phyloP scores from a whole-genome alignment of 495 filamentous ascomycete species.

The Astrocystis sublimbata region DNA sequence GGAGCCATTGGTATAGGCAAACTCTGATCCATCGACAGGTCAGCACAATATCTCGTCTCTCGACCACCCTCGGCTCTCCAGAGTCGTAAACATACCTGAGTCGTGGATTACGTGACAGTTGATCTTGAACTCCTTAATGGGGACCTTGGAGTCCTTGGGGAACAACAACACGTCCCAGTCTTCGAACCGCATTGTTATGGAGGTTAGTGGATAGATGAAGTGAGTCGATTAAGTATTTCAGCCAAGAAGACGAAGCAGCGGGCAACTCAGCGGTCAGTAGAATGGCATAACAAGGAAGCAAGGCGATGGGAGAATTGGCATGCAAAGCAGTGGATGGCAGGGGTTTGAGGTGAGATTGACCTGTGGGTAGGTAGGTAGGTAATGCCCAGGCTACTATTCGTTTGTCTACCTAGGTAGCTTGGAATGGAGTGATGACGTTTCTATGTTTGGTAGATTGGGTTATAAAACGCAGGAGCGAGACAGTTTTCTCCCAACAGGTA shows the following conservation, averaged over 20 bases:
- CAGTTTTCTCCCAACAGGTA: no score
- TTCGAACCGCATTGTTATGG: slow-evolving; percentile 69
- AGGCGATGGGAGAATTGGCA: slow-evolving; percentile 3
- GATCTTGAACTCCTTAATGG: slow-evolving; percentile 85
- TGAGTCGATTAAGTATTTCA: slow-evolving; percentile 22
- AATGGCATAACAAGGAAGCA: slow-evolving; percentile 22
- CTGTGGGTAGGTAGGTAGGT: slow-evolving; percentile 18
- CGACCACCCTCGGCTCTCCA: not conserved
- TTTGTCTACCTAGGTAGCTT: no score
- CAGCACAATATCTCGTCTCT: not conserved
- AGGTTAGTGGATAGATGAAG: slow-evolving; percentile 23
- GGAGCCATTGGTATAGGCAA: slow-evolving; percentile 45
- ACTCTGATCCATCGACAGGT: slow-evolving; percentile 30
- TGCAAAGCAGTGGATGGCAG: slow-evolving; percentile 17
- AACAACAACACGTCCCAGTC: slow-evolving; percentile 88
- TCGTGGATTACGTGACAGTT: slow-evolving; percentile 76
- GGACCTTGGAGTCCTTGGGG: slow-evolving; percentile 58
- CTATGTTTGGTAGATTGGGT: no score
- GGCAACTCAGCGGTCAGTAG: slow-evolving; percentile 24
- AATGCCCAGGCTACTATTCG: no score
- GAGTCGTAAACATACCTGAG: slow-evolving; percentile 44
- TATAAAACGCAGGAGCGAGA: no score
- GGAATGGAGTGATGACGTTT: no score
- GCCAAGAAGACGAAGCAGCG: slow-evolving; percentile 25
- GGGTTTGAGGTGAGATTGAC: no score